Evolutionary conservation across 1,284 basidiomycete genomes (phyloP).

Genomic region (Ganoderma resinaceum): DNA sequence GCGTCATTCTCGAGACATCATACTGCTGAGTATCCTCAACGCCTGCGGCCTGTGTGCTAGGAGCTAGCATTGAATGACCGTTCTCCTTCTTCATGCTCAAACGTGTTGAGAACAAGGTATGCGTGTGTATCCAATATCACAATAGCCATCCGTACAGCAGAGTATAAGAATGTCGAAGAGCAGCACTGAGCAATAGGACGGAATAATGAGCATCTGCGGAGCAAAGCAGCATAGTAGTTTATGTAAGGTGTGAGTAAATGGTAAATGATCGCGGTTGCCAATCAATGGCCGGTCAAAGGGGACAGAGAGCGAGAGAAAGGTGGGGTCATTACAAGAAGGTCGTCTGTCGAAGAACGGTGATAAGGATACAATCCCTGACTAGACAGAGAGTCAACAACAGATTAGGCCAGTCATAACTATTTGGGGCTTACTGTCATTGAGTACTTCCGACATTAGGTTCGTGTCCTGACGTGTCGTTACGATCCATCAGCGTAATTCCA

Average conservation of each 20-base stretch:
- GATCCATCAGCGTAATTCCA: not conserved
- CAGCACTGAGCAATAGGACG: not conserved
- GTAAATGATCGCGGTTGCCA: not conserved
- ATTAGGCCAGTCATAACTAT: not conserved
- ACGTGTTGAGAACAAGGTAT: too few species aligned
- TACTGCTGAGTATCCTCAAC: too few species aligned
- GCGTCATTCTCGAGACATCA: too few species aligned
- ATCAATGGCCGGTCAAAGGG: not conserved
- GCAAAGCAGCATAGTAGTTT: slow-evolving; percentile 20
- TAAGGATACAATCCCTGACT: slow-evolving; percentile 52
- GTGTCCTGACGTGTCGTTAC: slow-evolving; percentile 43
- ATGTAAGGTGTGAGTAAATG: not conserved
- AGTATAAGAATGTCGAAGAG: slow-evolving; percentile 13
- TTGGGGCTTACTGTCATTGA: slow-evolving; percentile 49
- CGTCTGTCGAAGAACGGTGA: slow-evolving; percentile 33
- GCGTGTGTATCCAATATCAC: not conserved
- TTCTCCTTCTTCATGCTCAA: too few species aligned
- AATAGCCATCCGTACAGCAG: slow-evolving; percentile 12
- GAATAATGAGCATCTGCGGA: slow-evolving; percentile 20
- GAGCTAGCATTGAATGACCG: too few species aligned
- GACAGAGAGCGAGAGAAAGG: not conserved
- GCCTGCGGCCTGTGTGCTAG: too few species aligned
- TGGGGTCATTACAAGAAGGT: slow-evolving; percentile 27
- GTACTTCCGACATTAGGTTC: slow-evolving; percentile 52
- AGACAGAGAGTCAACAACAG: not conserved